Percentiles rank a stretch among this genome's conserved stretches.
phyloP scores from a whole-genome alignment of 352 stramenopile species.

The Globisporangium alternatum region DNA sequence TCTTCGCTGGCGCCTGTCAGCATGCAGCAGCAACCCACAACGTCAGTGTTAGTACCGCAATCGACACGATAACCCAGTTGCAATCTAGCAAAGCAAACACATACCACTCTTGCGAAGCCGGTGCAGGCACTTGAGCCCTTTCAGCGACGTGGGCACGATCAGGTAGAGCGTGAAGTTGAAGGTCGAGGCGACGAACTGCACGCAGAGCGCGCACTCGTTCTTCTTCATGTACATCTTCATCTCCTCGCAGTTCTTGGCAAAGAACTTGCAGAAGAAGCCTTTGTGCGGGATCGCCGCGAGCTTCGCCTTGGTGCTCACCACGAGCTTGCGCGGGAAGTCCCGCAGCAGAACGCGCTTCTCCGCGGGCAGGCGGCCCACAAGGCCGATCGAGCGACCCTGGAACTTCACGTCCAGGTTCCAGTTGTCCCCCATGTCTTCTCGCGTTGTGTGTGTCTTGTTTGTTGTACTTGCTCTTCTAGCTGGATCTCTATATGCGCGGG shows the following conservation, averaged over 20 bases:
- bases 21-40: neutral
- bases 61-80: neutral
- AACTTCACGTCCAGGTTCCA: conserved; percentile 87
- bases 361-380: conserved; percentile 71
- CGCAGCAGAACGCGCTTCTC: conserved; percentile 77
- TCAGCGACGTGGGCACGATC: conserved; percentile 60
- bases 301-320: conserved; percentile 75
- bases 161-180: conserved; percentile 88
- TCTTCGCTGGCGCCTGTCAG: conserved; percentile 66
- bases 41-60: neutral
- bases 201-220: conserved; percentile 79
- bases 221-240: conserved; percentile 89
- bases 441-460: neutral
- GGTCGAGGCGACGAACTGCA: conserved; percentile 75
- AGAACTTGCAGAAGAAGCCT: conserved; percentile 89
- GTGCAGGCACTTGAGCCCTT: conserved; percentile 75
- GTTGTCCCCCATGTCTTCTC: conserved; percentile 53
- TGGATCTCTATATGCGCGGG: neutral
- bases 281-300: conserved; percentile 78
- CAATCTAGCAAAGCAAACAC: conserved; percentile 10
- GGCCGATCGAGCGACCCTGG: conserved; percentile 61
- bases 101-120: conserved; percentile 75
- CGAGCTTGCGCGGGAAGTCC: conserved; percentile 77
- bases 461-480: neutral
- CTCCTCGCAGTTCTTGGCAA: conserved; percentile 79